phyloP scores from a whole-genome alignment of 2,329 filamentous ascomycete species.

The Talaromyces sp. region DNA sequence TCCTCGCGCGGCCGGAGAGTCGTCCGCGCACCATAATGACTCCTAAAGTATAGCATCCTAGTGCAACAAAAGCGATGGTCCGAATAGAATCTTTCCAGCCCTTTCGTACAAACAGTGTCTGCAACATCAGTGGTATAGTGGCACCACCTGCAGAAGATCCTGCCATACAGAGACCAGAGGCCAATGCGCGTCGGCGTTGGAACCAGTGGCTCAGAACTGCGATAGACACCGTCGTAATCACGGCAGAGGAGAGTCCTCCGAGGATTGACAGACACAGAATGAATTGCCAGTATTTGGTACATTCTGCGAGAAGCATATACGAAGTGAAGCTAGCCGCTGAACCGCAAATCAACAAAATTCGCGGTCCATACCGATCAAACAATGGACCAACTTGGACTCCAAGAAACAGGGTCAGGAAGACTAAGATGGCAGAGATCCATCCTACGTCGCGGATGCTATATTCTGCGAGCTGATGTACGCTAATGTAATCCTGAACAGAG shows the following conservation, averaged over 20 bases:
- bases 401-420: slow-evolving; percentile 47
- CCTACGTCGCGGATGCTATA: slow-evolving; percentile 49
- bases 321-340: slow-evolving; percentile 39
- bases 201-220: slow-evolving; percentile 45
- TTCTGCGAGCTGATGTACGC: slow-evolving; percentile 44
- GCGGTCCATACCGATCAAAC: slow-evolving; percentile 51
- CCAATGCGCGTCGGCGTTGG: slow-evolving; percentile 36
- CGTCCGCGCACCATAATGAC: slow-evolving; percentile 37
- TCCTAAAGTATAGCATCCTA: slow-evolving; percentile 34
- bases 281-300: slow-evolving; percentile 51
- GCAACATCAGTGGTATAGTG: slow-evolving; percentile 38
- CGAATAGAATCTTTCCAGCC: slow-evolving; percentile 41
- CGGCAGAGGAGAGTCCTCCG: slow-evolving; percentile 36
- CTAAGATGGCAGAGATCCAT: slow-evolving; percentile 52
- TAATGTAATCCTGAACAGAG: slow-evolving; percentile 51
- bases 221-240: slow-evolving; percentile 39
- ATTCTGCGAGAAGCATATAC: slow-evolving; percentile 51
- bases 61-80: slow-evolving; percentile 37
- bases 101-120: slow-evolving; percentile 31
- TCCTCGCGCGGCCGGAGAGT: slow-evolving; percentile 28
- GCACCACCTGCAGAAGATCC: slow-evolving; percentile 42
- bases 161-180: slow-evolving; percentile 42
- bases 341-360: slow-evolving; percentile 41
- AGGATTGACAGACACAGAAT: slow-evolving; percentile 41
- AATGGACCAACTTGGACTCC: slow-evolving; percentile 52